Evolutionary conservation across 129 eudicot genomes (phyloP), one percentile per base, ranked within the genome.

Genomic region (Flaveria sonorensis): DNA sequence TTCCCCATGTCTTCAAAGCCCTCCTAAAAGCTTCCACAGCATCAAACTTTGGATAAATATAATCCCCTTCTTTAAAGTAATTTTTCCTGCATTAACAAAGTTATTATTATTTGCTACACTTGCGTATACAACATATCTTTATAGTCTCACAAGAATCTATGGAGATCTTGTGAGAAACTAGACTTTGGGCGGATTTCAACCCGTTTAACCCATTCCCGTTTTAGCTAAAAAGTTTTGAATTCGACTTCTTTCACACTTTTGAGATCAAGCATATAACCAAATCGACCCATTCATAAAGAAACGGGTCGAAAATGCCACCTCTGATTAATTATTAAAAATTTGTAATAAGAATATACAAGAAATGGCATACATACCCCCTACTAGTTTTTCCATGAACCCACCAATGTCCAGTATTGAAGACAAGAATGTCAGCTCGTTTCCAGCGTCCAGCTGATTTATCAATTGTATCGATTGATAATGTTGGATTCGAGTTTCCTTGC

Each of bases 381-480:
- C 96, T 82, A 26, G 97, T 93, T 82, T 93, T 93, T 36, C 98
- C 97, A 85, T 93, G 98, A 66, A 88, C 86, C 98, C 98, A 93
- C 98, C 98, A 93, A 72, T 93, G 98, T 45, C 92, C 98, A 8
- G 97, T 93, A 87, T 93, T 93, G 68, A 93, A 93, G 68, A 93
- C 86, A 36, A 93, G 97, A 84, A 93, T 87, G 76, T 93, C 98
- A 32, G 96, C 96, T 70, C 88, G 82, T 77, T 82, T 79, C 98
- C 97, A 93, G 26, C 88, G 85, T 53, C 10, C 45, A 74, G 96
- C 85, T 47, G 96, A 79, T 83, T 89, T 89, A 77, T 92, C 96
- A 56, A 92, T 92, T 45, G 28, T 76, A 60, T 93, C 98, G 16
- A 93, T 93, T 32, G 93, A 70, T 52, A 93, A 72, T n/a, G 93